Evolutionary conservation across 2,329 filamentous ascomycete genomes (phyloP), one percentile per base, ranked within the genome.

Genomic region (Phyllosticta capitalensis): DNA sequence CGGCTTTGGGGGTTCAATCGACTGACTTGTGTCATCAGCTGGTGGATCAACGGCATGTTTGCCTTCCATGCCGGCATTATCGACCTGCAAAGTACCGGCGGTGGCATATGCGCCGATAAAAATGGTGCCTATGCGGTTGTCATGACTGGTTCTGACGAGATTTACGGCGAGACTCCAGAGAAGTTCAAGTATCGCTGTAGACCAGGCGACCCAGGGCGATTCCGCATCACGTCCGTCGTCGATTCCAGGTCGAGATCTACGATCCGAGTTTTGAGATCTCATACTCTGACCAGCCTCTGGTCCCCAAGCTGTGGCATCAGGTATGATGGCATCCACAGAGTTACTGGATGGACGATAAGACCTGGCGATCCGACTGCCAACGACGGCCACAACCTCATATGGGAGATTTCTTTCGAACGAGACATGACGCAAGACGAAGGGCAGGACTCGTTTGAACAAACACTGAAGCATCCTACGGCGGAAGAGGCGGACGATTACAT

Each of bases 11-110:
- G 4, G 10, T 5, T 7, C 19, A 54, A 20, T 12, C 20, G 14
- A 20, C 19, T 52, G 30, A 56, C 30, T n/a, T 9, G 14, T 21
- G 14, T 10, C 20, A 26, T n/a, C 51, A 79, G 77, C 26, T 80
- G 78, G 78, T 80, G 78, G 78, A 76, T 80, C 63, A 77, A 73
- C 55, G 63, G 74, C 22, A 65, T 78, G 14, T 79, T 79, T 61
- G 78, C 78, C 6, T 73, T 75, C 51, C 71, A 74, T 30, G 76
- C 72, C 53, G 77, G 78, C 50, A 79, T 80, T 53, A 77, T 79
- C 60, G 75, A 78, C 59, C 67, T 71, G 28, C 68, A 69, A 19
- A 69, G 71, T n/a, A 66, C 71, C 1, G 67, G 74, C 17, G 76
- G 76, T 14, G 72, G 76, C 3, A 75, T 78, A 26, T 73, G 74